Evolutionary conservation across 805 yeast genomes (phyloP).

Genomic region (Wickerhamomyces subpelliculosus): DNA sequence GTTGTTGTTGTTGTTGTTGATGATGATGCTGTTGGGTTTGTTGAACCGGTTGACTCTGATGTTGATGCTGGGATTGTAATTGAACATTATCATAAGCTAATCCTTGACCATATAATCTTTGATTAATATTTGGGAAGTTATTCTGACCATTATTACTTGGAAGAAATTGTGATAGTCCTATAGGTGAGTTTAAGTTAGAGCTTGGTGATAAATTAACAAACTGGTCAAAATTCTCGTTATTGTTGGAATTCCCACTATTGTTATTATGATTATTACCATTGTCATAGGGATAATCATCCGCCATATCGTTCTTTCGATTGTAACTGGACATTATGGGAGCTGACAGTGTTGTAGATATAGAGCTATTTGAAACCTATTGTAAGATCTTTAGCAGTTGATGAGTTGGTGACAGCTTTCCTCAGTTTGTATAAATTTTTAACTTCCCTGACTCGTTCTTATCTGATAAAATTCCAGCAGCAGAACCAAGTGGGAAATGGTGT

Average conservation of each 20-base stretch:
- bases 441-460: background rate
- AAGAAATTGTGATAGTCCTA: background rate
- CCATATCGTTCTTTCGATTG: background rate
- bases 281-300: background rate
- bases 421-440: too few relatives aligned
- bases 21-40: background rate
- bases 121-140: constrained; percentile 1
- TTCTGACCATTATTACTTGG: background rate
- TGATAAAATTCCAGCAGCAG: too few relatives aligned
- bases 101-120: constrained; percentile 1
- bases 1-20: background rate
- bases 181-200: constrained; percentile 1
- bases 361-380: too few relatives aligned
- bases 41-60: background rate
- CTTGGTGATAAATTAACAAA: constrained; percentile 15
- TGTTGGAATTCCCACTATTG: background rate
- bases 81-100: background rate
- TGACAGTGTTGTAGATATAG: too few relatives aligned
- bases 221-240: constrained; percentile 9
- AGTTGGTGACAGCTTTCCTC: too few relatives aligned
- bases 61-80: background rate
- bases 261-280: background rate
- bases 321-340: background rate
- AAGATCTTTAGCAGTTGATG: too few relatives aligned
- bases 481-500: too few relatives aligned